Evolutionary conservation across 352 stramenopile genomes (phyloP).

Genomic region (Pythium aristosporum): DNA sequence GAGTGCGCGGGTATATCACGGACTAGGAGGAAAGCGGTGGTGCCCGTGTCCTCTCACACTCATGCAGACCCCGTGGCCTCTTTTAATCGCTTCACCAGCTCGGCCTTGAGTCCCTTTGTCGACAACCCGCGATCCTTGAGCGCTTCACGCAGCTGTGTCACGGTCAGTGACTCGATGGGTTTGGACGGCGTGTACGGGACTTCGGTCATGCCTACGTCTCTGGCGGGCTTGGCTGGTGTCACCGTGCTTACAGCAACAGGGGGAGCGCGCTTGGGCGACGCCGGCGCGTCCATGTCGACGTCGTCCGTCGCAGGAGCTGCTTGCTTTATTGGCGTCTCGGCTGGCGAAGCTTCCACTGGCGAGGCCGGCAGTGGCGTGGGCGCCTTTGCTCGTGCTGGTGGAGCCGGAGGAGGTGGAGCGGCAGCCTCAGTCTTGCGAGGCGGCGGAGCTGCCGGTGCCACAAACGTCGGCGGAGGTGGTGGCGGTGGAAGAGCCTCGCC

Average conservation of each 20-base stretch:
- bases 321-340: constrained; percentile 11
- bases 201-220: constrained; percentile 66
- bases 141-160: constrained; percentile 63
- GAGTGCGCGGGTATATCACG: too few relatives aligned
- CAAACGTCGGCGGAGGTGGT: constrained; percentile 11
- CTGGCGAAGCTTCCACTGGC: constrained; percentile 14
- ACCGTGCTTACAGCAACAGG: neutral
- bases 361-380: constrained; percentile 10
- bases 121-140: constrained; percentile 73
- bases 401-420: constrained; percentile 7
- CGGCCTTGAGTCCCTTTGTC: constrained; percentile 83
- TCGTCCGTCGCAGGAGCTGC: constrained; percentile 7
- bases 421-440: constrained; percentile 23
- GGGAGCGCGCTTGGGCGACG: constrained; percentile 10
- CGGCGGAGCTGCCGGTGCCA: constrained; percentile 29
- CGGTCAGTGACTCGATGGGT: constrained; percentile 76
- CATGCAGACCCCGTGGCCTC: constrained; percentile 40
- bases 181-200: constrained; percentile 65
- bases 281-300: constrained; percentile 15
- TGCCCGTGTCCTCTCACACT: neutral
- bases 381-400: constrained; percentile 6
- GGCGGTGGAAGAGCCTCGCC: constrained; percentile 14
- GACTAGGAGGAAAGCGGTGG: neutral
- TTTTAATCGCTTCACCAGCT: constrained; percentile 80
- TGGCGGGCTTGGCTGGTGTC: constrained; percentile 23